Evolutionary conservation across 495 filamentous ascomycete genomes (phyloP), one percentile per base, ranked within the genome.

Genomic region (Extremus antarcticus): DNA sequence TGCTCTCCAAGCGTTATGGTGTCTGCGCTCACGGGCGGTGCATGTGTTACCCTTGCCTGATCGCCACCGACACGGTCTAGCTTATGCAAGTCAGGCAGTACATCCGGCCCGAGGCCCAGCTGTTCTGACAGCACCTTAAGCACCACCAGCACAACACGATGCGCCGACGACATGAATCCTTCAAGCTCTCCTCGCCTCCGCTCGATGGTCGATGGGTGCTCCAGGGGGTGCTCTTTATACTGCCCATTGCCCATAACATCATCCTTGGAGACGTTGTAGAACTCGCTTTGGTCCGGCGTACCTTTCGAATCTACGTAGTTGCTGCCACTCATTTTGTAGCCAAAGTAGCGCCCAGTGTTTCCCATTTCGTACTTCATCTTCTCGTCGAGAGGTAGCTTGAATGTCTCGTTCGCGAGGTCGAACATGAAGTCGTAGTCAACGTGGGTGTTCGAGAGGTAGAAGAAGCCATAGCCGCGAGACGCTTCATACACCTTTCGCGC

Each of bases 361-460:
- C 54, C 54, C 54, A 57, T 57, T 11, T 57, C 54, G 29, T 57
- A 51, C 25, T 57, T 41, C 47, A 51, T 41, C 47, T 57, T 57
- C 51, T 67, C 25, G 69, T 73, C 25, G 50, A 60, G 25, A 65
- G 60, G 43, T 60, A 72, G 57, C 68, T 73, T 63, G 69, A 68
- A 51, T 63, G 73, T 47, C 46, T 57, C 35, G 66, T 70, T 19
- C 68, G 71, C 24, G 66, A 74, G 63, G 65, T 74, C 24, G 69
- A 74, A 57, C 54, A 57, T 57, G 47, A 57, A 57, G 32, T 57
- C 47, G 11, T 25, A 57, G 40, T 57, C 54, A 20, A 55, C 40
- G 24, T 25, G 43, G 22, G 45, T 46, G 43, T 55, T 23, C 13
- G 22, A 35, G 16, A 55, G 53, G 45, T 48, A 55, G 45, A 55